Conservation (phyloP, 1,284 basidiomycete genomes). For the Leccinum angustisporum region DNA sequence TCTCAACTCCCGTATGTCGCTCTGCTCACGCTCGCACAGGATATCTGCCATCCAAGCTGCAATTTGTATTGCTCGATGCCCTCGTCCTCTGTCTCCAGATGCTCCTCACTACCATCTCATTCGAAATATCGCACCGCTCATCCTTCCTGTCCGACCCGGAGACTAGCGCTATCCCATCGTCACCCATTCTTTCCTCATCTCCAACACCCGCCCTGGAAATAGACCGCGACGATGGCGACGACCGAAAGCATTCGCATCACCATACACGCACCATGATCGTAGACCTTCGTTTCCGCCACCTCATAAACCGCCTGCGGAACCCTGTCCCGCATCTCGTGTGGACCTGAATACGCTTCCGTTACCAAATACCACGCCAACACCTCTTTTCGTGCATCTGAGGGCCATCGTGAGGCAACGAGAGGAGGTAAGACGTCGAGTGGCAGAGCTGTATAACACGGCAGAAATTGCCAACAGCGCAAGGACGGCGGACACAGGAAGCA, state of each 20-base stretch:
- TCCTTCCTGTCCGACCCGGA: slow-evolving; percentile 34
- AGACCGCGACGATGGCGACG: slow-evolving; percentile 22
- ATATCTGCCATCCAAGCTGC: slow-evolving; percentile 57
- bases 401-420: slow-evolving; percentile 50
- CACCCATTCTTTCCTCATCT: slow-evolving; percentile 22
- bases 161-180: slow-evolving; percentile 24
- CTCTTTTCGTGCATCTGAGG: slow-evolving; percentile 49
- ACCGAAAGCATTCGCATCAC: slow-evolving; percentile 24
- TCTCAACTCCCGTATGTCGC: background rate
- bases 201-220: slow-evolving; percentile 26
- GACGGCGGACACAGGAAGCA: slow-evolving; percentile 20
- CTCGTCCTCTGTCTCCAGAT: slow-evolving; percentile 64
- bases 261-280: slow-evolving; percentile 49
- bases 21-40: slow-evolving; percentile 39
- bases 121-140: slow-evolving; percentile 50
- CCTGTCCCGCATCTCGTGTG: slow-evolving; percentile 43
- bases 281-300: slow-evolving; percentile 53
- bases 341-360: slow-evolving; percentile 49
- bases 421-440: slow-evolving; percentile 37
- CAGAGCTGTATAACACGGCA: slow-evolving; percentile 32
- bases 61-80: slow-evolving; percentile 64
- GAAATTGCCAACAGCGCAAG: slow-evolving; percentile 16
- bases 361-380: slow-evolving; percentile 59
- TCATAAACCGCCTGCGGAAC: slow-evolving; percentile 54
- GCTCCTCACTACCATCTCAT: slow-evolving; percentile 62